A percentile compares a stretch with the other conserved stretches of the same genome.
phyloP scores from a whole-genome alignment of 2,329 filamentous ascomycete genomes.

The Trichoderma sp. region DNA sequence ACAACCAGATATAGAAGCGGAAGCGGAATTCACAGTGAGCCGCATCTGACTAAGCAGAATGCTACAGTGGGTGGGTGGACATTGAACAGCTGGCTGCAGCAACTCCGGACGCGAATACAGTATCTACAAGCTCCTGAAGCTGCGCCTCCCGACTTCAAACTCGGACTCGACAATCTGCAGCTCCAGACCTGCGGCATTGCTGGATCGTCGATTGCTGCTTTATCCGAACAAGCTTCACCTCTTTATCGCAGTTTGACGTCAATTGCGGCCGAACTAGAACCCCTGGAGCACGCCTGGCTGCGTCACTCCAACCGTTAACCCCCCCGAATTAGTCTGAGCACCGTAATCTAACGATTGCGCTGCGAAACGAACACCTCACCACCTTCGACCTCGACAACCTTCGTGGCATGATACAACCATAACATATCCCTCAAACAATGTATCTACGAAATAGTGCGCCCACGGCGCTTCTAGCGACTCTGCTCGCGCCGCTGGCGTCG shows the following conservation, averaged over 20 bases:
- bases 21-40: background rate
- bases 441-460: constrained; percentile 46
- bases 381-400: background rate
- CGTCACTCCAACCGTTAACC: background rate
- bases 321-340: background rate
- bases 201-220: background rate
- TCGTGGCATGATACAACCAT: constrained; percentile 34
- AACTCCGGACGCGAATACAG: background rate
- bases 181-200: background rate
- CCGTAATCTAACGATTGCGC: background rate
- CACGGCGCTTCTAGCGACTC: constrained; percentile 49
- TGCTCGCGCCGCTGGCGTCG: constrained; percentile 52
- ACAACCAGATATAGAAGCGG: background rate
- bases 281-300: constrained; percentile 20
- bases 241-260: background rate
- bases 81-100: background rate
- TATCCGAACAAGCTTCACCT: background rate
- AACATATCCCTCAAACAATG: constrained; percentile 39
- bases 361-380: constrained; percentile 7
- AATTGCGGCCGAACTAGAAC: background rate
- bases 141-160: background rate
- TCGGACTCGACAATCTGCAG: background rate
- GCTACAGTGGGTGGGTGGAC: background rate
- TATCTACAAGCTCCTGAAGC: background rate
- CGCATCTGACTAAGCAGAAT: background rate